These are phyloP conservation scores for Myotisia sp. DNA, from an alignment of 2,329 filamentous ascomycete species.

Conservation along the genomic window DNA sequence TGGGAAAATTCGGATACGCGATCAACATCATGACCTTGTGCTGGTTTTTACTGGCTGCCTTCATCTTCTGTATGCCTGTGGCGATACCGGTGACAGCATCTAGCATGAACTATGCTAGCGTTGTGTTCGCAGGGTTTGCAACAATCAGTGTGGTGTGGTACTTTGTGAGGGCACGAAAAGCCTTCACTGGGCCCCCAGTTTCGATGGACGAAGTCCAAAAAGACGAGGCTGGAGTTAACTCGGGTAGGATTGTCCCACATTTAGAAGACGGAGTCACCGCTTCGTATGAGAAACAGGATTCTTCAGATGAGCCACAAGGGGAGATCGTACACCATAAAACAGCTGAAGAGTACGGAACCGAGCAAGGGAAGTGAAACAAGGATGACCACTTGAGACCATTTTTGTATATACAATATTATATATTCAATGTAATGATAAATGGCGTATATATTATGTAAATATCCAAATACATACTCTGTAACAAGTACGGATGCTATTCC, in stretches of 20 bases:
- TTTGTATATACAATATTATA: no score
- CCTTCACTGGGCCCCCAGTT: constrained; percentile 46
- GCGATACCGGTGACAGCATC: constrained; percentile 42
- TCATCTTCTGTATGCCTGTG: constrained; percentile 64
- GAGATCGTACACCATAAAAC: no score
- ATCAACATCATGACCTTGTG: constrained; percentile 55
- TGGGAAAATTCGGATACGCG: constrained; percentile 52
- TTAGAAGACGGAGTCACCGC: constrained; percentile 17
- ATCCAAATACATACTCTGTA: no score
- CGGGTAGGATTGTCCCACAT: constrained; percentile 20
- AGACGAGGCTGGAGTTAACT: constrained; percentile 18
- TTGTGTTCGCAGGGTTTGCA: constrained; percentile 51
- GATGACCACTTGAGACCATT: no score
- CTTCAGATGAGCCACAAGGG: no score
- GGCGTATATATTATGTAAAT: no score
- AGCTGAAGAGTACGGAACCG: no score
- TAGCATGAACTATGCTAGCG: constrained; percentile 53
- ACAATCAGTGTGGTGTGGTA: constrained; percentile 49
- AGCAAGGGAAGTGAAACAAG: no score
- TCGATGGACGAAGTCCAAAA: constrained; percentile 16
- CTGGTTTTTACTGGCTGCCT: constrained; percentile 57
- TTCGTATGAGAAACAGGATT: no score
- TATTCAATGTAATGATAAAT: no score
- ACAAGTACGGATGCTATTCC: no score
- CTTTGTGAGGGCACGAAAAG: constrained; percentile 46